These are phyloP conservation scores for Schwanniomyces occidentalis DNA, from an alignment of 805 yeast genomes.

Conservation along the genomic window DNA sequence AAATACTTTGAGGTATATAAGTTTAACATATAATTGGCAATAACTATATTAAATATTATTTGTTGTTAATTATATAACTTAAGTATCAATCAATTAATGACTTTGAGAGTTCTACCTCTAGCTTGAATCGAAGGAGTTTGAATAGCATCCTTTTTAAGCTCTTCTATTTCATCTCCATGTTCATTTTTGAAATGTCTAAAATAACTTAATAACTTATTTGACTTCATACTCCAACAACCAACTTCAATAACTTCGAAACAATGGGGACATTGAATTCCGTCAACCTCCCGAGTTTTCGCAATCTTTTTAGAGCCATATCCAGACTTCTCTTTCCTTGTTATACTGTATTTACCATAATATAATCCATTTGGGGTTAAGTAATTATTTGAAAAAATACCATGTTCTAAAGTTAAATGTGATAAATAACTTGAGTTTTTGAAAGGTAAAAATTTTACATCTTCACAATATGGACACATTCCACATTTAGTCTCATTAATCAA, in stretches of 20 bases:
- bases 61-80: too few relatives aligned
- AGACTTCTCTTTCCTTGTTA: slow-evolving; percentile 19
- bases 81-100: slow-evolving; percentile 18
- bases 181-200: slow-evolving; percentile 30
- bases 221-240: slow-evolving; percentile 29
- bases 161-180: slow-evolving; percentile 8
- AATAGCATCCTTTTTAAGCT: background rate
- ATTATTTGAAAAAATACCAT: slow-evolving; percentile 33
- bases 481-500: slow-evolving; percentile 26
- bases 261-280: slow-evolving; percentile 28
- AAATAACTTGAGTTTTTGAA: slow-evolving; percentile 34
- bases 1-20: too few relatives aligned
- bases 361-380: slow-evolving; percentile 32
- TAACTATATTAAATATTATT: too few relatives aligned
- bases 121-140: slow-evolving; percentile 4
- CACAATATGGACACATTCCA: slow-evolving; percentile 36
- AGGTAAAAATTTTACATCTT: slow-evolving; percentile 27
- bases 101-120: slow-evolving; percentile 11
- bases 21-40: too few relatives aligned
- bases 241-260: slow-evolving; percentile 27
- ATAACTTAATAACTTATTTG: slow-evolving; percentile 27
- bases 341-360: slow-evolving; percentile 25
- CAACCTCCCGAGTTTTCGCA: slow-evolving; percentile 16
- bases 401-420: slow-evolving; percentile 34
- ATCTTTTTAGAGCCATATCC: slow-evolving; percentile 6